Percentiles rank a stretch among this genome's conserved stretches.
Conservation (phyloP, 2,329 filamentous ascomycete species). For the Aureobasidium vineae region DNA sequence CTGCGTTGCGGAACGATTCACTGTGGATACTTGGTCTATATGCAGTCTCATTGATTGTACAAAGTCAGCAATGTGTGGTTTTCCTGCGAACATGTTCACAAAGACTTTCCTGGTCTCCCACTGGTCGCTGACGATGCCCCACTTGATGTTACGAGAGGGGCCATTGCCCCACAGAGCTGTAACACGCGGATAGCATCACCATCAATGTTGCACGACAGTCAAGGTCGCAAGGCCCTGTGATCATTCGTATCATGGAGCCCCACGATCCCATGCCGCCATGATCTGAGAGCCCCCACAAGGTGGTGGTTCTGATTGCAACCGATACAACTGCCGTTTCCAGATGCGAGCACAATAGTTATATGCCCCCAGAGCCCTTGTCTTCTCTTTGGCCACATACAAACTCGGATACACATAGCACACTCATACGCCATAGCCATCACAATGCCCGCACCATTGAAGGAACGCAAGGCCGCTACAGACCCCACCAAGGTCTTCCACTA, state of each 20-base stretch:
- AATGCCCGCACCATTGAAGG: slow-evolving; percentile 27
- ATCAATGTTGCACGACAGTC: slow-evolving; percentile 12
- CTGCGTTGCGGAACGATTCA: background rate
- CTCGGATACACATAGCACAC: background rate
- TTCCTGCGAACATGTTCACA: background rate
- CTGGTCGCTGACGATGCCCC: background rate
- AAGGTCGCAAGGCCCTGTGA: background rate
- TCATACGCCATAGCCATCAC: background rate
- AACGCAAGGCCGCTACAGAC: slow-evolving; percentile 39
- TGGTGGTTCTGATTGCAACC: background rate
- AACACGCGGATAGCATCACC: background rate
- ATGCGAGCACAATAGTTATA: background rate
- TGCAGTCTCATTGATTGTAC: slow-evolving; percentile 3
- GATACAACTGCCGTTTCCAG: slow-evolving; percentile 3
- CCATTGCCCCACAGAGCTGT: slow-evolving; percentile 2
- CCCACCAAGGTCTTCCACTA: slow-evolving; percentile 42
- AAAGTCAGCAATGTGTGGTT: background rate
- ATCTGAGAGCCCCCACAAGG: background rate
- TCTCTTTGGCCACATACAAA: background rate
- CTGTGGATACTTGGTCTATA: slow-evolving; percentile 9
- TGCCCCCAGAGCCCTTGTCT: background rate
- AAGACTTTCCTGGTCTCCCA: background rate
- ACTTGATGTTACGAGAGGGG: slow-evolving; percentile 13
- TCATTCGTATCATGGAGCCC: background rate
- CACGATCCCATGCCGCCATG: slow-evolving; percentile 3